A percentile compares a stretch with the other conserved stretches of the same genome.
These are phyloP conservation scores for Sarocladiaceae sp. DNA, from an alignment of 2,329 filamentous ascomycete genomes.

Conservation along the genomic window DNA sequence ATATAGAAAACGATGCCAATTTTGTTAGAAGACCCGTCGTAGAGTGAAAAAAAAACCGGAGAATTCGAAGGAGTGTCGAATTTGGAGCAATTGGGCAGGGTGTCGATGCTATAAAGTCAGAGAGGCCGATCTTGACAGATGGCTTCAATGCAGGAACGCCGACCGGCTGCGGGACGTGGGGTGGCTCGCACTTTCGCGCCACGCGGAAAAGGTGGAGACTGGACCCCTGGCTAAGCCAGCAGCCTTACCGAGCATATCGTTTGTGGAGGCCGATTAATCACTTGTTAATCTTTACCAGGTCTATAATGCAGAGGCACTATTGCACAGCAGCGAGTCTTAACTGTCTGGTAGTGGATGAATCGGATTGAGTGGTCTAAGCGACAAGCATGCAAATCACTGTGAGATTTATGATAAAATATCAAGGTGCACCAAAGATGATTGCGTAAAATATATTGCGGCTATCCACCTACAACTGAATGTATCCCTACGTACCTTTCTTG, in stretches of 20 bases:
- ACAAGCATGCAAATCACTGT: too few relatives aligned
- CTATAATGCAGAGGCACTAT: too few relatives aligned
- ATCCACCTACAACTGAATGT: conserved; percentile 11
- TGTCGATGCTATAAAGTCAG: not conserved
- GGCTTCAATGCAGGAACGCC: conserved; percentile 12
- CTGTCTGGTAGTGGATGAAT: too few relatives aligned
- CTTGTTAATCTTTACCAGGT: too few relatives aligned
- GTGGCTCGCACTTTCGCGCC: not conserved
- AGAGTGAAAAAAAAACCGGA: conserved; percentile 5
- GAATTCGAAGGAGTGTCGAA: conserved; percentile 15
- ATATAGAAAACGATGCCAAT: too few relatives aligned
- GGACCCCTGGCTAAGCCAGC: conserved; percentile 2
- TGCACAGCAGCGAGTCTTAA: not conserved
- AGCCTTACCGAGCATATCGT: not conserved
- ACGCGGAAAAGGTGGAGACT: not conserved
- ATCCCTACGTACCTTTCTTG: conserved; percentile 7
- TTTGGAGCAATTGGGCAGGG: not conserved
- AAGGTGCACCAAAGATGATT: conserved; percentile 9
- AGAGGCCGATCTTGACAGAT: conserved; percentile 11
- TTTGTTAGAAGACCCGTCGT: too few relatives aligned
- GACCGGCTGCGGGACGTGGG: not conserved
- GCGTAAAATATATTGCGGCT: conserved; percentile 10
- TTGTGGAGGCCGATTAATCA: too few relatives aligned
- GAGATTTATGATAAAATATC: conserved; percentile 11
- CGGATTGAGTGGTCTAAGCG: too few relatives aligned